phyloP scores from a whole-genome alignment of 352 stramenopile species.

The Phytophthora pistaciae region DNA sequence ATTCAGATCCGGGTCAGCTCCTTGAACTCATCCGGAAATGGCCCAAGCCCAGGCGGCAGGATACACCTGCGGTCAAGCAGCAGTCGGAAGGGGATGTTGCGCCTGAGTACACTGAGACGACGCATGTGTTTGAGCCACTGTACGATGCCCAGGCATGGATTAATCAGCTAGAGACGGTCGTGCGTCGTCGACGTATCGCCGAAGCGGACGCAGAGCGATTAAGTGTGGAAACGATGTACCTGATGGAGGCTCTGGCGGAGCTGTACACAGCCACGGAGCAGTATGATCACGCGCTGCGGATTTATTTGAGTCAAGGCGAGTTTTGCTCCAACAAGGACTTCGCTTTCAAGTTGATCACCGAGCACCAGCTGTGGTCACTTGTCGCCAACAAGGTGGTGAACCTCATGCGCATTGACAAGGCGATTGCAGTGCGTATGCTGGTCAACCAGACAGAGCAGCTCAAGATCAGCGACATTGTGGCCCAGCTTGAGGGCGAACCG shows the following conservation, averaged over 20 bases:
- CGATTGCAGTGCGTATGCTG: slow-evolving; percentile 77
- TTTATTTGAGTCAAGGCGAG: slow-evolving; percentile 87
- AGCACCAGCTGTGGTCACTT: slow-evolving; percentile 83
- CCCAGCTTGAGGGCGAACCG: slow-evolving; percentile 69
- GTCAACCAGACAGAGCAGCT: slow-evolving; percentile 85
- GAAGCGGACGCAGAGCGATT: slow-evolving; percentile 63
- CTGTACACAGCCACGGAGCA: slow-evolving; percentile 86
- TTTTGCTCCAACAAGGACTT: slow-evolving; percentile 90
- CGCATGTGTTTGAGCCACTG: slow-evolving; percentile 75
- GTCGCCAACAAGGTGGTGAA: slow-evolving; percentile 84
- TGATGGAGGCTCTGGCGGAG: slow-evolving; percentile 85
- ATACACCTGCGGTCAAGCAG: slow-evolving; percentile 30
- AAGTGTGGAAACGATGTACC: slow-evolving; percentile 83
- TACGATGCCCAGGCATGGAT: slow-evolving; percentile 87
- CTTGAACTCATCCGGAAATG: slow-evolving; percentile 86
- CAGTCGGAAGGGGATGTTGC: slow-evolving; percentile 40
- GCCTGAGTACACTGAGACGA: slow-evolving; percentile 79
- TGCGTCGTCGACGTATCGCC: slow-evolving; percentile 74
- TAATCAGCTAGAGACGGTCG: slow-evolving; percentile 81
- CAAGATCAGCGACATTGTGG: slow-evolving; percentile 80
- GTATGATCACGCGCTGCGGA: slow-evolving; percentile 84
- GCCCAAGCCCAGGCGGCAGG: slow-evolving; percentile 73
- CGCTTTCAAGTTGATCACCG: slow-evolving; percentile 85
- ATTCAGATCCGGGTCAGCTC: slow-evolving; percentile 79
- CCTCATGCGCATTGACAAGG: slow-evolving; percentile 81